Evolutionary conservation across 108 stramenopile genomes (phyloP), one percentile per base, ranked within the genome.

Genomic region (Nannochloropsis salina): DNA sequence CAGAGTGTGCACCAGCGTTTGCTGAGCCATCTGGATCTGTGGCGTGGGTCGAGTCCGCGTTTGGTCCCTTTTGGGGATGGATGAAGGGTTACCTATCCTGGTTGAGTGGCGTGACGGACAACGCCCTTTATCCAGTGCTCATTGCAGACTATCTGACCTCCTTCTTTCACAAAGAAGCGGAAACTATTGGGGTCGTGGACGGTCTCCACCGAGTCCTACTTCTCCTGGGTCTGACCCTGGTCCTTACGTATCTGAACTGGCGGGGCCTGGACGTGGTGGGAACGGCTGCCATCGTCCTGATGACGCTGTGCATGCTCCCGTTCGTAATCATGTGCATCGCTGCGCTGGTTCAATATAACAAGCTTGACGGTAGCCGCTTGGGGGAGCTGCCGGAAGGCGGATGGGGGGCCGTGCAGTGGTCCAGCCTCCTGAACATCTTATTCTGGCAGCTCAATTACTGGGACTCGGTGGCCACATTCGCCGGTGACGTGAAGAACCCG

Each of bases 391-490:
- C 96, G 0, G 82, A 88, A 3, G 92, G 93, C 44, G 80, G 87
- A 84, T 85, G 94, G 82, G 93, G 90, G n/a, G 95, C 94, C 31
- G 92, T 98, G 84, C 42, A 94, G 5, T 97, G 96, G 96, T 82
- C 95, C 80, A 93, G 95, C 5, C 95, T 93, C 51, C 88, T 98
- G 82, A 98, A 98, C 90, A 95, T 96, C 86, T 86, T 98, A 44
- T 98, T 96, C 84, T 98, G 97, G 97, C 96, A 97, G 85, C 88
- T 96, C 42, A 97, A 96, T 85, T 93, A 92, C 80, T 98, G 96
- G 84, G 97, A 98, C 84, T 83, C 82, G 41, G 96, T 93, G 5
- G 95, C 93, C 9, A 91, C 90, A 22, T 96, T 97, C 87, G 94
- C 95, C 10, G 95, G 92, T 5, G 96, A 97, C 84, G 94, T 96